Percentiles rank a stretch among this genome's conserved stretches.
Conservation (phyloP, 2,329 filamentous ascomycete genomes). For the Didymella exigua region DNA sequence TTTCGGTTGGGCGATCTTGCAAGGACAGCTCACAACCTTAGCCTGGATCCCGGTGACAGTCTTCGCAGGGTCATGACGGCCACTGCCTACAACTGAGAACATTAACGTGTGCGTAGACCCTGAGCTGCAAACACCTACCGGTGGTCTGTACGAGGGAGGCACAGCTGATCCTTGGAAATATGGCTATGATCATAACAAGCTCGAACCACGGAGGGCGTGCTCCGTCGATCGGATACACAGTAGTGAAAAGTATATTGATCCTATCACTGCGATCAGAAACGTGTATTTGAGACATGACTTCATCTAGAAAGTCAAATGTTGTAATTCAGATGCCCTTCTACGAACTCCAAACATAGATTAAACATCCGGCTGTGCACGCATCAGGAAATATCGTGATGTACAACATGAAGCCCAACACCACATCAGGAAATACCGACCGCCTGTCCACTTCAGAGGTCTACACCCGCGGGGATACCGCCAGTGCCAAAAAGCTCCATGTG, state of each 20-base stretch:
- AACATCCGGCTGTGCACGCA: neutral
- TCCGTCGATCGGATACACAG: neutral
- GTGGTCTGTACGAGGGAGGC: constrained; percentile 8
- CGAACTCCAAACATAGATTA: neutral
- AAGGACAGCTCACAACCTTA: neutral
- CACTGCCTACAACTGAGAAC: constrained; percentile 27
- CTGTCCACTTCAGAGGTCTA: constrained; percentile 11
- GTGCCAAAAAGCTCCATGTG: constrained; percentile 69
- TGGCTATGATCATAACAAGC: neutral
- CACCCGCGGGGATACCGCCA: constrained; percentile 43
- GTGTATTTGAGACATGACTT: neutral
- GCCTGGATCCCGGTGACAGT: constrained; percentile 12
- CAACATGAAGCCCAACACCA: neutral
- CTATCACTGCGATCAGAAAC: neutral
- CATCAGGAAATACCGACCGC: constrained; percentile 3
- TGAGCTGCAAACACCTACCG: constrained; percentile 20
- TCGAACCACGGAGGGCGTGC: neutral
- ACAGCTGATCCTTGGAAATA: neutral
- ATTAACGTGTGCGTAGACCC: constrained; percentile 3
- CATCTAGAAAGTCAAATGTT: neutral
- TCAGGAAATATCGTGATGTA: neutral
- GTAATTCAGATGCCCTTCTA: neutral
- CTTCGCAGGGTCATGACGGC: constrained; percentile 22
- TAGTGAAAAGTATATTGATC: neutral
- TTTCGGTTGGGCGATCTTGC: constrained; percentile 2